phyloP scores from a whole-genome alignment of 192 early-diverging fungal species.

The Backusella parvicylindrica region DNA sequence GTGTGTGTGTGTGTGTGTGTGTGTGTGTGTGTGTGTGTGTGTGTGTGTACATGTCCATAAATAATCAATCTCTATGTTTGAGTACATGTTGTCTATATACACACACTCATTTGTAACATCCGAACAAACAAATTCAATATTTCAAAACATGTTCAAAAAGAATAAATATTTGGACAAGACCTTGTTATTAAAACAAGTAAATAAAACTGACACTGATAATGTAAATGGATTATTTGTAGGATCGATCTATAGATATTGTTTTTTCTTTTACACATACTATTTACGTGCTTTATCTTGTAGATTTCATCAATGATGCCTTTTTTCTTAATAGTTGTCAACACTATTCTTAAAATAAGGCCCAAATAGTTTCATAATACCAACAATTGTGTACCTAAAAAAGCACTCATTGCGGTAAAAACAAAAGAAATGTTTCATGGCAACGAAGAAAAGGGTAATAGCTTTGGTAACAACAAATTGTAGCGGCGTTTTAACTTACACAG shows the following conservation, averaged over 20 bases:
- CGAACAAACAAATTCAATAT: not conserved
- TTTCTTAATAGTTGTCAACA: no score
- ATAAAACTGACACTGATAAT: no score
- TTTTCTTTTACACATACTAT: no score
- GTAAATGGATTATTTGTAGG: no score
- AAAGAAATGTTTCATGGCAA: not conserved
- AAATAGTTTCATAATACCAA: no score
- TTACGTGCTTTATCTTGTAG: no score
- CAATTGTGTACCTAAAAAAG: not conserved
- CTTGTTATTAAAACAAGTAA: no score
- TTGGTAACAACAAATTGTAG: not conserved
- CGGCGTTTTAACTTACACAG: not conserved
- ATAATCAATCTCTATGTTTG: not conserved
- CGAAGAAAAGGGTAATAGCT: not conserved
- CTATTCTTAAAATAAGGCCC: no score
- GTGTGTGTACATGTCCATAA: not conserved
- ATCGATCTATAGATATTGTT: no score
- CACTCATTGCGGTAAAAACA: not conserved
- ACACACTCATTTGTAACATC: not conserved
- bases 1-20: no score
- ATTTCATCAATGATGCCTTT: no score
- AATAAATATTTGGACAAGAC: no score
- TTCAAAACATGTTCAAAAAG: not conserved
- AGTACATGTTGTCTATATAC: not conserved
- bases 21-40: not conserved